Evolutionary conservation across 306 rosid genomes (phyloP).

Genomic region (Quercus dentata): DNA sequence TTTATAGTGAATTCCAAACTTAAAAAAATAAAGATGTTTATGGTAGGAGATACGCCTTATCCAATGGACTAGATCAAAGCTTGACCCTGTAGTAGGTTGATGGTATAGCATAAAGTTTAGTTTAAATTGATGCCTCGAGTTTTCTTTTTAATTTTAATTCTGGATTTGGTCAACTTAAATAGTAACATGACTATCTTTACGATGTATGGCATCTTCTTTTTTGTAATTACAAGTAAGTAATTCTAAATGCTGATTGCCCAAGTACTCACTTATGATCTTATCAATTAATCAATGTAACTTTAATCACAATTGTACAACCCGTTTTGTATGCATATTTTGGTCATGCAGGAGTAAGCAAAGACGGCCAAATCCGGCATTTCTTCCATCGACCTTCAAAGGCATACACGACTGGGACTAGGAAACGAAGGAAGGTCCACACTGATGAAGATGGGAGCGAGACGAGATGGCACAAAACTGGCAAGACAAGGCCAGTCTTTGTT

Average conservation of each 20-base stretch:
- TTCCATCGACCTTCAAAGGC: constrained; percentile 93
- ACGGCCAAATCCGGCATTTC: constrained; percentile 84
- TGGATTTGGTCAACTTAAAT: neutral
- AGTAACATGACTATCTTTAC: neutral
- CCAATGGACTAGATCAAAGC: too few relatives aligned
- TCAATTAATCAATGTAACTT: neutral
- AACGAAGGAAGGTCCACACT: constrained; percentile 80
- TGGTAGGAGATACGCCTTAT: too few relatives aligned
- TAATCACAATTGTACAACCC: neutral
- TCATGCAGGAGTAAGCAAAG: constrained; percentile 73
- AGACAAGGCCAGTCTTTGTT: constrained; percentile 58
- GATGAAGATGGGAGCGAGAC: constrained; percentile 80
- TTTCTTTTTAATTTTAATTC: neutral
- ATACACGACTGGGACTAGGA: constrained; percentile 88
- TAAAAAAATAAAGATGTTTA: too few relatives aligned
- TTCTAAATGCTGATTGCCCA: neutral
- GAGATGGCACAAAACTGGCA: constrained; percentile 98
- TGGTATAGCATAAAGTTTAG: too few relatives aligned
- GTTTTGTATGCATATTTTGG: neutral
- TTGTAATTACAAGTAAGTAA: neutral
- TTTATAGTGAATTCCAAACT: too few relatives aligned
- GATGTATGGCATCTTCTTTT: neutral
- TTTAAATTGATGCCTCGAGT: neutral
- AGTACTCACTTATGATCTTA: neutral
- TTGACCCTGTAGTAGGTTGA: too few relatives aligned